Evolutionary conservation across 164 flowering plant genomes (phyloP).

Genomic region (Chimonanthus salicifolius): DNA sequence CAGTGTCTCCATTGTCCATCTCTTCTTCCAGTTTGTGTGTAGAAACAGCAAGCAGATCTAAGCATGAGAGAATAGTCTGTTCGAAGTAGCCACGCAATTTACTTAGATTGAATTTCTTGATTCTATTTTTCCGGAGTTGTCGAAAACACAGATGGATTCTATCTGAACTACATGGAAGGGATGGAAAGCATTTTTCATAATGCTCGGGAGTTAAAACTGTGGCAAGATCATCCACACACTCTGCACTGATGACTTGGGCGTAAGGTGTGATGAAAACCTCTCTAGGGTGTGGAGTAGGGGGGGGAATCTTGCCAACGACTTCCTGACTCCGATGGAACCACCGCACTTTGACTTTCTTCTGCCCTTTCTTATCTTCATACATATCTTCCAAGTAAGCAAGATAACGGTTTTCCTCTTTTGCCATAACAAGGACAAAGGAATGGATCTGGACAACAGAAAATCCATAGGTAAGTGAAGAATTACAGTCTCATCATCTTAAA

Average conservation of each 20-base stretch:
- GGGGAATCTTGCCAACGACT: constrained; percentile 63
- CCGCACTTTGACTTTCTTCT: constrained; percentile 81
- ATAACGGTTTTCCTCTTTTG: constrained; percentile 64
- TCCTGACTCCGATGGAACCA: constrained; percentile 97
- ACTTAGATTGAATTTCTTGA: constrained; percentile 64
- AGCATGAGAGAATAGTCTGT: constrained; percentile 47
- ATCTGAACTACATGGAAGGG: constrained; percentile 29
- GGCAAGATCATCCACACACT: constrained; percentile 91
- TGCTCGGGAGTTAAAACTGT: constrained; percentile 73
- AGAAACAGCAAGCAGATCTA: constrained; percentile 14
- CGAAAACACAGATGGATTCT: constrained; percentile 55
- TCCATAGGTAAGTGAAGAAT: neutral
- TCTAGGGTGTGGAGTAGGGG: constrained; percentile 64
- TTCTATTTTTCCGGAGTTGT: constrained; percentile 50
- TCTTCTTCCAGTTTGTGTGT: constrained; percentile 10
- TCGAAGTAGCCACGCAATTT: constrained; percentile 72
- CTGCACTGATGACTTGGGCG: constrained; percentile 86
- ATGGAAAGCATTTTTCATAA: constrained; percentile 44
- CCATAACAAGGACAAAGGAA: constrained; percentile 69
- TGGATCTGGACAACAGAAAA: constrained; percentile 37
- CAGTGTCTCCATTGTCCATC: constrained; percentile 5
- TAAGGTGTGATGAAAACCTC: constrained; percentile 93
- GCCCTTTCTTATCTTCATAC: constrained; percentile 72
- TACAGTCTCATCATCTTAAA: too few relatives aligned
- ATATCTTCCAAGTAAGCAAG: constrained; percentile 83